Evolutionary conservation across 352 stramenopile genomes (phyloP).

Genomic region (Globisporangium takayamanum): DNA sequence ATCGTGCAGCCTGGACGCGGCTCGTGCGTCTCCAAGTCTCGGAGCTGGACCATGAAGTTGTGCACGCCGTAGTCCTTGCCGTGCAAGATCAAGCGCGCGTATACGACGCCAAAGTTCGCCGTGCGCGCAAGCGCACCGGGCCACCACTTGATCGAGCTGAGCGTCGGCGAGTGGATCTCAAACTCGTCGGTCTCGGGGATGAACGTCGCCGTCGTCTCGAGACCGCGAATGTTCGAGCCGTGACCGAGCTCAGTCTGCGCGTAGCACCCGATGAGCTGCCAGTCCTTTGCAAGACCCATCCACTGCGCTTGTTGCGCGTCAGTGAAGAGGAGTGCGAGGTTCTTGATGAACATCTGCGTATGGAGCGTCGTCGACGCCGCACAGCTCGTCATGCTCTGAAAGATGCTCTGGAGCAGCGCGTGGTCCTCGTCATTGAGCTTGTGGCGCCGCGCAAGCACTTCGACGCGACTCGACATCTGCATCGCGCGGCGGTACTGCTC

Average conservation of each 20-base stretch:
- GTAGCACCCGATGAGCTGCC: slow-evolving; percentile 86
- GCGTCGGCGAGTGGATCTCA: slow-evolving; percentile 92
- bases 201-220: slow-evolving; percentile 87
- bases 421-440: slow-evolving; percentile 19
- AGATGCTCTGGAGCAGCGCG: slow-evolving; percentile 3
- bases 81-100: slow-evolving; percentile 83
- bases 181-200: slow-evolving; percentile 73
- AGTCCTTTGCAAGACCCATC: slow-evolving; percentile 23
- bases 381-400: slow-evolving; percentile 50
- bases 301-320: not conserved
- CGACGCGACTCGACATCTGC: slow-evolving; percentile 47
- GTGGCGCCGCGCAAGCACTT: slow-evolving; percentile 50
- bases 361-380: slow-evolving; percentile 52
- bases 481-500: slow-evolving; percentile 55
- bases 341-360: slow-evolving; percentile 73
- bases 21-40: slow-evolving; percentile 80
- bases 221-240: slow-evolving; percentile 85
- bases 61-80: slow-evolving; percentile 90
- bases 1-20: slow-evolving; percentile 40
- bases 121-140: slow-evolving; percentile 91
- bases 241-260: slow-evolving; percentile 95
- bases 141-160: slow-evolving; percentile 96
- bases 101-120: slow-evolving; percentile 87
- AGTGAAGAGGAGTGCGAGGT: slow-evolving; percentile 18
- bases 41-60: slow-evolving; percentile 95